Conservation (phyloP, 768 basidiomycete species). For the Rhizopogon vulgaris region DNA sequence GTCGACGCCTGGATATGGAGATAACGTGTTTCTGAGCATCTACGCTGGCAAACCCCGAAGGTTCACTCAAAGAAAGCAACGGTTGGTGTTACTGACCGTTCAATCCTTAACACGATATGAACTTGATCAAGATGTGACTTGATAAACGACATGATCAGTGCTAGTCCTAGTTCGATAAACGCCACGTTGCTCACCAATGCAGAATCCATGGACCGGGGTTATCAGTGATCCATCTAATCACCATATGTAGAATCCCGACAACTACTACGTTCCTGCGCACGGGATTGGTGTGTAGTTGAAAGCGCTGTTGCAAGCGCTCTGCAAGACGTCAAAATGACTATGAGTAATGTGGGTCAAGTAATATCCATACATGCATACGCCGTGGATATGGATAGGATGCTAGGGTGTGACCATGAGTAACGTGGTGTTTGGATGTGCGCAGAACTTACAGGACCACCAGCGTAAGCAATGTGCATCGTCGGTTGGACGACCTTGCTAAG, state of each 20-base stretch:
- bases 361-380: slow-evolving; percentile 13
- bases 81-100: too few relatives aligned
- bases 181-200: slow-evolving; percentile 11
- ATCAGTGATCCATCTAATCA: slow-evolving; percentile 55
- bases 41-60: too few relatives aligned
- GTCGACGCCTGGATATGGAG: too few relatives aligned
- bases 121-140: slow-evolving; percentile 24
- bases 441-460: background rate
- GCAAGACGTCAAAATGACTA: slow-evolving; percentile 6
- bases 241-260: slow-evolving; percentile 30
- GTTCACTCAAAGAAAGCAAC: too few relatives aligned
- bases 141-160: background rate
- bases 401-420: background rate
- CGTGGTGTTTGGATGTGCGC: background rate
- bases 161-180: background rate
- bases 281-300: slow-evolving; percentile 8
- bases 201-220: slow-evolving; percentile 53
- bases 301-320: slow-evolving; percentile 4
- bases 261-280: slow-evolving; percentile 33
- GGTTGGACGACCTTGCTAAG: slow-evolving; percentile 32
- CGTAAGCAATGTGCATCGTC: background rate
- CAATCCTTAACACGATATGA: too few relatives aligned
- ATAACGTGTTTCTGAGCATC: too few relatives aligned
- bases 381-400: slow-evolving; percentile 28
- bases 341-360: background rate